Conservation (phyloP, 345 rosid species). For the Sonneratia alba region DNA sequence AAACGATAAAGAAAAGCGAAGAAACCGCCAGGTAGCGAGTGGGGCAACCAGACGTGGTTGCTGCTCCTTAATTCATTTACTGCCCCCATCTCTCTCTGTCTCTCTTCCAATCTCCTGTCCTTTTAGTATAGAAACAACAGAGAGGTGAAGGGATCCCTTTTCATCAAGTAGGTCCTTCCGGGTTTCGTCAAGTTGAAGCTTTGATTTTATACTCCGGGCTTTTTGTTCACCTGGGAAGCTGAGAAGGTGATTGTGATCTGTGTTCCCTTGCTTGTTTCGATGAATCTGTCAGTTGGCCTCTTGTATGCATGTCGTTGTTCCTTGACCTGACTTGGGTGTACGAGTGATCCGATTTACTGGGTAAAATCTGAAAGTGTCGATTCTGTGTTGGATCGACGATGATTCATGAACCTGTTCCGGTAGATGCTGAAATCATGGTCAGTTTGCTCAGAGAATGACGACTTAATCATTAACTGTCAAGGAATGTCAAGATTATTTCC, state of each 20-base stretch:
- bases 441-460: not conserved
- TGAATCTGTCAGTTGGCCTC: not conserved
- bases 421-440: no score
- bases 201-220: not conserved
- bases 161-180: not conserved
- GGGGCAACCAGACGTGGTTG: constrained; percentile 21
- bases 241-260: not conserved
- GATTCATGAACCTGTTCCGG: not conserved
- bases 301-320: not conserved
- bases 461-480: not conserved
- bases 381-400: not conserved
- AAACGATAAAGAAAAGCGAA: not conserved
- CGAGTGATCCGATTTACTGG: no score
- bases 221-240: constrained; percentile 1
- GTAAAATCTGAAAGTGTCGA: not conserved
- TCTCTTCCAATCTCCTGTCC: not conserved
- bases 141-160: not conserved
- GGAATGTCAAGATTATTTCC: not conserved
- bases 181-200: not conserved
- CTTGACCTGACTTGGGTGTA: not conserved
- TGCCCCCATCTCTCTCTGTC: not conserved
- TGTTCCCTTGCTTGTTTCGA: not conserved
- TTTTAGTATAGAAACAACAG: not conserved
- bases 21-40: not conserved
- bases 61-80: constrained; percentile 17